Evolutionary conservation across 1,284 basidiomycete genomes (phyloP), one percentile per base, ranked within the genome.

Genomic region (Anthracocystis setariae): DNA sequence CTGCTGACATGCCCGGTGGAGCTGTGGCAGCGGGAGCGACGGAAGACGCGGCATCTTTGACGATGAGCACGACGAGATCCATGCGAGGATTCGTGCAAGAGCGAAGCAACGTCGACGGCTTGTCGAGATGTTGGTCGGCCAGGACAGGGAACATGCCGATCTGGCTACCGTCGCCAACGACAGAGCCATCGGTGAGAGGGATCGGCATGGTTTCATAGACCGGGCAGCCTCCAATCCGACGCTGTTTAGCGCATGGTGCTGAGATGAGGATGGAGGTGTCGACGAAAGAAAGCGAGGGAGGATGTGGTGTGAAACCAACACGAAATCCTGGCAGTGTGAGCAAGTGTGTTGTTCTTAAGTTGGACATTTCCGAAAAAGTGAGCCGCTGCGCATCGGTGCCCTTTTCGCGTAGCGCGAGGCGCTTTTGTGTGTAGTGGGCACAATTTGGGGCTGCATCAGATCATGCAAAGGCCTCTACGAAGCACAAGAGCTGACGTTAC

Each of bases 21-120:
- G 55, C 24, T 20, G 49, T 24, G 12, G 69, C 46, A 20, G 60
- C 58, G 7, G 35, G 38, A 46, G 48, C 27, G 3, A 53, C 21
- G 4, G 47, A 46, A 18, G 56, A 39, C 12, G 54, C 49, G n/a
- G 51, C 54, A 59, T 71, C 68, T 35, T 58, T 53, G 44, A 56
- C 32, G 54, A 74, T 25, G 43, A 71, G 57, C 13, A 70, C 48
- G 20, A 67, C 60, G 35, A 74, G 72, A 18, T 74, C 72, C 72
- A 71, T 74, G 46, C 72, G 67, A 43, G 72, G 72, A 48, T 71
- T 71, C 50, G 62, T 46, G 29, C 67, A 60, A 20, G 51, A 42
- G n/a, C 49, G 59, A 4, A 74, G 66, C 20, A 74, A 23, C 10
- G 25, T 54, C 15, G 58, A 46, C 3, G 58, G 48, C 29, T 71